Conservation (phyloP, 208 protist genomes). For the Balamuthia mandrillaris region DNA sequence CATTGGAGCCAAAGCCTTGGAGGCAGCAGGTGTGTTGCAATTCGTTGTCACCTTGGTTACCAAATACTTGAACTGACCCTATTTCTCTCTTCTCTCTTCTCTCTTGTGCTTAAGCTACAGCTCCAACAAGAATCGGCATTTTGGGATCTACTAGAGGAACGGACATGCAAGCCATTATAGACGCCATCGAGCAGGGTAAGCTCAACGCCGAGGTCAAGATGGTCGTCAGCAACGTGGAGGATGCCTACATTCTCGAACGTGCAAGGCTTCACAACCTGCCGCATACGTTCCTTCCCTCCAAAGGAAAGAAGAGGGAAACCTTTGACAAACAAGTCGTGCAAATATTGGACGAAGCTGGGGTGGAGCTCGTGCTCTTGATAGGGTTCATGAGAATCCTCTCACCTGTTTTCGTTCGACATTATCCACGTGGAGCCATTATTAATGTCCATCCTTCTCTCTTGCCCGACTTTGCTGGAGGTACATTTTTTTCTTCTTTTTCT, state of each 20-base stretch:
- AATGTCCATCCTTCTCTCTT: slow-evolving; percentile 36
- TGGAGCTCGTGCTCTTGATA: slow-evolving; percentile 30
- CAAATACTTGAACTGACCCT: no score
- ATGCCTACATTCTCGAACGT: slow-evolving; percentile 39
- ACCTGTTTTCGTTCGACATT: neutral
- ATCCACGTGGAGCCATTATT: neutral
- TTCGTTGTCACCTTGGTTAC: no score
- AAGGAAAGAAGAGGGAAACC: neutral
- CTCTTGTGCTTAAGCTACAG: neutral
- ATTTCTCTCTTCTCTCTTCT: neutral
- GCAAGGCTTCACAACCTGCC: neutral
- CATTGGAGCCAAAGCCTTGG: neutral
- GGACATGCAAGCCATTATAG: slow-evolving; percentile 41
- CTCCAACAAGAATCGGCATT: neutral
- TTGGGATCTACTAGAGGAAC: slow-evolving; percentile 31
- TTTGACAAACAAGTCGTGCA: slow-evolving; percentile 16
- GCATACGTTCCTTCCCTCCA: neutral
- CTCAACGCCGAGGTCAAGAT: slow-evolving; percentile 11
- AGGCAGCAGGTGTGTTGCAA: neutral
- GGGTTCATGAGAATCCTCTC: slow-evolving; percentile 33
- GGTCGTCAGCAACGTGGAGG: slow-evolving; percentile 1
- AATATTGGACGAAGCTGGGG: neutral
- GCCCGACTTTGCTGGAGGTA: slow-evolving; percentile 43
- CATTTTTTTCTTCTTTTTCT: no score
- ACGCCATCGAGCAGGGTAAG: neutral